These are phyloP conservation scores for Apiotrichum montevideense DNA, from an alignment of 1,284 basidiomycete genomes.

Conservation along the genomic window DNA sequence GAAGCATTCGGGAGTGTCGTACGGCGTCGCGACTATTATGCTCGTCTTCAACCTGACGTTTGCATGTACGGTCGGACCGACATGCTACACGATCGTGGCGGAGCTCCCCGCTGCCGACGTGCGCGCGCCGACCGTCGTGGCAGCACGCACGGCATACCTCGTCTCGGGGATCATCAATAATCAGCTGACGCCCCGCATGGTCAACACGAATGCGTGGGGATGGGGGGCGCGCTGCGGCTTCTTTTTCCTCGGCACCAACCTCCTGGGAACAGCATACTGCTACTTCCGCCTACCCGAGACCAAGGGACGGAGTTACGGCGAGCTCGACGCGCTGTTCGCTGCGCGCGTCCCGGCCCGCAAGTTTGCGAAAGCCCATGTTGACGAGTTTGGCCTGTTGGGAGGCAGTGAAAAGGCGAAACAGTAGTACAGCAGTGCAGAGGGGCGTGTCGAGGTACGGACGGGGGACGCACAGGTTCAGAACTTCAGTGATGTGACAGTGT, in stretches of 20 bases:
- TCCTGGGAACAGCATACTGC: slow-evolving; percentile 20
- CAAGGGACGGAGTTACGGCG: slow-evolving; percentile 40
- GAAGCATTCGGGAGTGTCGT: slow-evolving; percentile 10
- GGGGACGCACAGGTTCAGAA: no score
- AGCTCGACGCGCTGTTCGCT: slow-evolving; percentile 44
- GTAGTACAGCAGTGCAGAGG: no score
- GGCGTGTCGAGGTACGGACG: no score
- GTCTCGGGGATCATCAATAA: slow-evolving; percentile 39
- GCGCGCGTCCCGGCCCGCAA: slow-evolving; percentile 27
- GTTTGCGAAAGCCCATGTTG: slow-evolving; percentile 17
- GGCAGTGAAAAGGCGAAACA: no score
- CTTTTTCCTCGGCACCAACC: slow-evolving; percentile 25
- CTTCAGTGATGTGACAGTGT: no score
- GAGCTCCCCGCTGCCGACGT: slow-evolving; percentile 19
- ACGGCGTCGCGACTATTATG: slow-evolving; percentile 34
- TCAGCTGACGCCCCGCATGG: slow-evolving; percentile 46
- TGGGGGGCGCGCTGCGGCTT: slow-evolving; percentile 45
- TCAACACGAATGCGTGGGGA: slow-evolving; percentile 48
- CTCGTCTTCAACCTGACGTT: slow-evolving; percentile 25
- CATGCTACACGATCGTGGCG: slow-evolving; percentile 18
- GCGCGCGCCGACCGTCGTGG: slow-evolving; percentile 48
- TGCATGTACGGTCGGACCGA: slow-evolving; percentile 27
- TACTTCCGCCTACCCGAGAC: slow-evolving; percentile 46
- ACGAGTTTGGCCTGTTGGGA: slow-evolving; percentile 4
- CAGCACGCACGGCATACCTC: slow-evolving; percentile 47